Base-by-base conservation (phyloP, 345 rosid species). In the Linum trigynum region DNA sequence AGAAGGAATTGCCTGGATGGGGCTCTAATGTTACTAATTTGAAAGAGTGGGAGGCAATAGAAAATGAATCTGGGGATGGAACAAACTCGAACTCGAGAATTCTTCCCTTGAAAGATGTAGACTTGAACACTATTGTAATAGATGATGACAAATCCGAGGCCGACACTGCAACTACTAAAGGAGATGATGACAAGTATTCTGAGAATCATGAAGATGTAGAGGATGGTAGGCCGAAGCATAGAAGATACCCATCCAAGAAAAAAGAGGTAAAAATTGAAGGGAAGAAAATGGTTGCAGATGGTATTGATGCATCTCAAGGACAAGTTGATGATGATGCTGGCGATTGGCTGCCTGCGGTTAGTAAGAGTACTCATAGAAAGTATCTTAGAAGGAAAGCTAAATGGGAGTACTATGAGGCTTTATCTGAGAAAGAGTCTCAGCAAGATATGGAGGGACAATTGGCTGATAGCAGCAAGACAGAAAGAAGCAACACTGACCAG, bases 1-100 rank as follows among this genome's bases (percentile, higher is more conserved):
- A 87, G 73, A 86, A 85, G 80, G 96, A 88, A 0, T 51, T 89
- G 81, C 96, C 96, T 53, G 97, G 97, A 37, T 94, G 99, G 99
- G 97, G 97, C 8, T 76, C 85, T 6, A 94, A 90, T 82, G 97
- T 94, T 53, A 76, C 95, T 72, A 88, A 94, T 72, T 66, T 88
- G 79, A 91, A 82, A 62, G 99, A 94, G 67, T 94, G 97, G 99
- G 97, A 94, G 64, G 95, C 95, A 0, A 62, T 91, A 43, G 96
- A 94, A 36, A 62, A 72, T 32, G 86, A 81, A 69, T 17, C 71
- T 3, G 96, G 76, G 61, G 83, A 81, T 55, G 85, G 74, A 7
- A 16, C 74, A 0, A 79, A 82, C 43, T 2, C 71, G 1, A 39
- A 43, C 48, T 90, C 99, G 5, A 88, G 78, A 76, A 90, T 94